Evolutionary conservation across 179 eudicot genomes (phyloP), one percentile per base, ranked within the genome.

Genomic region (Beta macrorhiza): DNA sequence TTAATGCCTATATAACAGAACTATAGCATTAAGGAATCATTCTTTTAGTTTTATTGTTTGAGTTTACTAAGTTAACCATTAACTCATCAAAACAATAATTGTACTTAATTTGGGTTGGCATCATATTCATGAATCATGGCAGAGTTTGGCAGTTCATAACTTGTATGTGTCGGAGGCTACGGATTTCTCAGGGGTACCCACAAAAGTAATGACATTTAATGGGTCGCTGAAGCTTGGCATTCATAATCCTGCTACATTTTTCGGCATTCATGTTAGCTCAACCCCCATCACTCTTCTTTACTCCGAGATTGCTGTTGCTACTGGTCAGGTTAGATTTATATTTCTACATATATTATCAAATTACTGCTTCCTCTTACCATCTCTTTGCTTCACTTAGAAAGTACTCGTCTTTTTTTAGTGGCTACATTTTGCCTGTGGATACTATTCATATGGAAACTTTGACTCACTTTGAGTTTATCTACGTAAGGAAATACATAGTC

Each of bases 211-310:
- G 76, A 90, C 95, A 1, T 56, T 92, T 37, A 92, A 95, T 76
- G 86, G 91, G 14, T 78, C 98, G 11, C 71, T 95, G 81, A 87
- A 85, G 87, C 79, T 95, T 6, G 88, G 87, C 71, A 84, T 93
- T 20, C 89, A 90, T 83, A 95, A 95, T 82, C 98, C 99, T 12
- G 99, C 98, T 76, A 90, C 99, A 11, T 95, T 95, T 74, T 95
- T 89, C 16, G 99, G 98, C 63, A 85, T 95, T 52, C 97, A 91
- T 86, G 92, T 95, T 73, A 89, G 84, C 87, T 90, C 99, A 8
- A 81, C 89, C 0, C 94, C 99, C 16, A 87, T 95, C 80, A 81
- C 86, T 76, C 92, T 95, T 77, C 76, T 90, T 68, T 95, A 91
- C 80, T 93, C 97, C 1, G 82, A 90, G 56, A 91, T 95, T 19